A percentile compares a stretch with the other conserved stretches of the same genome.
Conservation (phyloP, 345 rosid species). For the Eucalyptus victrix region DNA sequence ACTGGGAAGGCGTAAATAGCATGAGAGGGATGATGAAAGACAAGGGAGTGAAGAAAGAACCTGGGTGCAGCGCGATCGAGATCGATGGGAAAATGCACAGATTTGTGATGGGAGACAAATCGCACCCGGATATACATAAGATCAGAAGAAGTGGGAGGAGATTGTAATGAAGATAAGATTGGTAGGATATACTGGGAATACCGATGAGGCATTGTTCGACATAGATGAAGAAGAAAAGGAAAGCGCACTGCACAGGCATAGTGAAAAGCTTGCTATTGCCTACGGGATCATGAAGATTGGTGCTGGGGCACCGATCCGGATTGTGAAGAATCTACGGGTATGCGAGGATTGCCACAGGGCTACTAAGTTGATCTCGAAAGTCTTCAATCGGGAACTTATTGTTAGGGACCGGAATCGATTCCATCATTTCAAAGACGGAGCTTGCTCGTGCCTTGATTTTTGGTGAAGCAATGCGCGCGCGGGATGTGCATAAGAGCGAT, state of each 20-base stretch:
- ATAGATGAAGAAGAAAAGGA: slow-evolving; percentile 77
- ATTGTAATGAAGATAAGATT: slow-evolving; percentile 36
- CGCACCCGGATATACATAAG: slow-evolving; percentile 44
- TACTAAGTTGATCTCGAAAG: slow-evolving; percentile 54
- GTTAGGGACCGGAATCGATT: slow-evolving; percentile 68
- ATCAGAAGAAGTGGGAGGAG: slow-evolving; percentile 54
- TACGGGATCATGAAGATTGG: slow-evolving; percentile 45
- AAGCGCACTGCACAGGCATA: slow-evolving; percentile 38
- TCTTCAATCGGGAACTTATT: slow-evolving; percentile 46
- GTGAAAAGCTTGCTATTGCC: slow-evolving; percentile 73
- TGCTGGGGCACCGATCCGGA: slow-evolving; percentile 19
- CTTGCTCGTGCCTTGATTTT: slow-evolving; percentile 65
- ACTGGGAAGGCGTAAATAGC: slow-evolving; percentile 40
- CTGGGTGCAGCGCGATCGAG: slow-evolving; percentile 47
- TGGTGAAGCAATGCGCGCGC: slow-evolving; percentile 16
- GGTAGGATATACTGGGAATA: slow-evolving; percentile 43
- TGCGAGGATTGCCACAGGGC: slow-evolving; percentile 69
- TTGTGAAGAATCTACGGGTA: slow-evolving; percentile 70
- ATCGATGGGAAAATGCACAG: slow-evolving; percentile 44
- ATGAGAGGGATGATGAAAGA: slow-evolving; percentile 52
- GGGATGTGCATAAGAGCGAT: background rate
- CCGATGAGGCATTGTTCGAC: slow-evolving; percentile 44
- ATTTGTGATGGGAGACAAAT: slow-evolving; percentile 41
- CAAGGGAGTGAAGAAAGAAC: slow-evolving; percentile 49
- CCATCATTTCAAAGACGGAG: slow-evolving; percentile 63